phyloP scores from a whole-genome alignment of 345 rosid genomes.

The Hibiscus trionum region DNA sequence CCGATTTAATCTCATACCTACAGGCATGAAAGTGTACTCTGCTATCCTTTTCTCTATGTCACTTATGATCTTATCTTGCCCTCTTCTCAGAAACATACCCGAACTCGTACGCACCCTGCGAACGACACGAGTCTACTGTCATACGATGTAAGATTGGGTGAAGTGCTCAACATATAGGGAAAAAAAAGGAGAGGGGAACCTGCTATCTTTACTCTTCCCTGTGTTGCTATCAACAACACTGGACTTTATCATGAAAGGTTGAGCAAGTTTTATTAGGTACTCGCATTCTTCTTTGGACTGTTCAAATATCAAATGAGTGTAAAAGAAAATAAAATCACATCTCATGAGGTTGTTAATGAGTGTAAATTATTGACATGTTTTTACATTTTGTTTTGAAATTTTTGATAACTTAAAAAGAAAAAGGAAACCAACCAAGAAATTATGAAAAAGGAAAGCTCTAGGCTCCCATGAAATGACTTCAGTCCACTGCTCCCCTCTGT shows the following conservation, averaged over 20 bases:
- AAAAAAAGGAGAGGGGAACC: constrained; percentile 18
- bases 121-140: neutral
- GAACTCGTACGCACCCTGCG: constrained; percentile 90
- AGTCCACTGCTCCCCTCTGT: neutral
- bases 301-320: constrained; percentile 12
- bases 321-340: neutral
- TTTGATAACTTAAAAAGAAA: no score
- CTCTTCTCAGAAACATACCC: constrained; percentile 84
- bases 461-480: neutral
- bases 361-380: no score
- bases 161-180: no score
- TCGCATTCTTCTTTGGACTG: constrained; percentile 90
- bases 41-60: constrained; percentile 81
- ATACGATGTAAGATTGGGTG: constrained; percentile 1
- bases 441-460: neutral
- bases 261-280: constrained; percentile 72
- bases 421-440: neutral
- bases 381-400: no score
- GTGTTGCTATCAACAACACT: constrained; percentile 83
- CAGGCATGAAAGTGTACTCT: constrained; percentile 76
- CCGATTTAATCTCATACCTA: constrained; percentile 33
- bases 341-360: neutral
- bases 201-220: constrained; percentile 84
- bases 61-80: constrained; percentile 51
- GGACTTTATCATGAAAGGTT: constrained; percentile 78